A percentile compares a stretch with the other conserved stretches of the same genome.
Conservation (phyloP, 306 rosid genomes). For the Pterocarpus macrocarpus region DNA sequence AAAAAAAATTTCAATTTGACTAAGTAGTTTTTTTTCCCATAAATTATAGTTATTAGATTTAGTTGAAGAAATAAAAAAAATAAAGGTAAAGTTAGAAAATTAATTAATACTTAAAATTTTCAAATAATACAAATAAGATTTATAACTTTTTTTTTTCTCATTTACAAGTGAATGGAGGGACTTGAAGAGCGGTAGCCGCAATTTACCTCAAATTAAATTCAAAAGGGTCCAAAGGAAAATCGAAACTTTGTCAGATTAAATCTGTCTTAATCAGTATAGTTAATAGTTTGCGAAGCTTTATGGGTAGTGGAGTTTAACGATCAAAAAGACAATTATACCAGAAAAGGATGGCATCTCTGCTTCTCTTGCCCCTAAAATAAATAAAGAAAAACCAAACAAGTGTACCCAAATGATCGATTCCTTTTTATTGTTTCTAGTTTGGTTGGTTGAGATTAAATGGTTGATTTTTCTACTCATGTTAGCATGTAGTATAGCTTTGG, state of each 20-base stretch:
- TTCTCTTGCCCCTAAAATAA: background rate
- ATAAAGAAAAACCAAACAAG: background rate
- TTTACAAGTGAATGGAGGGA: too few relatives aligned
- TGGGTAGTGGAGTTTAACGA: background rate
- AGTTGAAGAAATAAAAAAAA: too few relatives aligned
- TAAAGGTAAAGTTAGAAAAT: too few relatives aligned
- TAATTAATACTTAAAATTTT: too few relatives aligned
- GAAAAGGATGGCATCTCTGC: background rate
- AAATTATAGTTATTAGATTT: too few relatives aligned
- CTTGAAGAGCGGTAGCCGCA: background rate
- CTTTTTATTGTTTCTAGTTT: background rate
- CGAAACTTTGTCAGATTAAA: background rate
- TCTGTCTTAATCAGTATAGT: background rate
- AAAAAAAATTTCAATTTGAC: too few relatives aligned
- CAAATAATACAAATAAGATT: too few relatives aligned
- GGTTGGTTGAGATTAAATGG: background rate
- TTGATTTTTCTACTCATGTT: background rate
- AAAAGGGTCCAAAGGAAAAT: background rate
- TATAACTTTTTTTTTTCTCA: too few relatives aligned
- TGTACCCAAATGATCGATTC: background rate
- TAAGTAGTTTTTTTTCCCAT: too few relatives aligned
- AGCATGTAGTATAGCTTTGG: background rate
- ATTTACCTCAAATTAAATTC: background rate
- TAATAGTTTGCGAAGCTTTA: background rate
- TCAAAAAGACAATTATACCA: constrained; percentile 2